Percentiles rank a stretch among this genome's conserved stretches.
These are phyloP conservation scores for Sordaria brevicollis DNA, from an alignment of 495 filamentous ascomycete genomes.

Conservation along the genomic window DNA sequence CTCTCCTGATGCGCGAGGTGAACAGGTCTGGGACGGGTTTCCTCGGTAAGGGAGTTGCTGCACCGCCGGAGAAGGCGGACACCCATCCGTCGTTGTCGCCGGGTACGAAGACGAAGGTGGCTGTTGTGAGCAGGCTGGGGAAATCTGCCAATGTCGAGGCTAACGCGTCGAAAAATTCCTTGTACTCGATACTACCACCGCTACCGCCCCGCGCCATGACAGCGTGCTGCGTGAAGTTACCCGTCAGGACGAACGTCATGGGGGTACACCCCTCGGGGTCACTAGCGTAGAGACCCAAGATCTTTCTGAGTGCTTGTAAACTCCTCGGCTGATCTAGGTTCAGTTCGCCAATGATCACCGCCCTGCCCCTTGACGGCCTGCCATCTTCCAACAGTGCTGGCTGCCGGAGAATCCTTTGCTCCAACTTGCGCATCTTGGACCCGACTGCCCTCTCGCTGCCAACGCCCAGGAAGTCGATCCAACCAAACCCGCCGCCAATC, in stretches of 20 bases:
- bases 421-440: conserved; percentile 67
- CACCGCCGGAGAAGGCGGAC: conserved; percentile 77
- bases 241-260: conserved; percentile 66
- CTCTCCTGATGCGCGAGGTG: conserved; percentile 70
- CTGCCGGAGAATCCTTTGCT: conserved; percentile 36
- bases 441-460: conserved; percentile 84
- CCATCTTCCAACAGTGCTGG: conserved; percentile 2
- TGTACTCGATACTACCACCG: conserved; percentile 78
- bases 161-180: conserved; percentile 83
- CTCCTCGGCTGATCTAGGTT: conserved; percentile 73
- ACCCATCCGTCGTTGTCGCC: conserved; percentile 94
- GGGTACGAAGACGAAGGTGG: conserved; percentile 85
- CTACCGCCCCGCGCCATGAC: conserved; percentile 59
- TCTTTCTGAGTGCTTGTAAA: conserved; percentile 63
- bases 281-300: conserved; percentile 60
- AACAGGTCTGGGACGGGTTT: conserved; percentile 74
- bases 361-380: conserved; percentile 28
- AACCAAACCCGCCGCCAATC: conserved; percentile 77
- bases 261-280: conserved; percentile 56
- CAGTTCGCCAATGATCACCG: conserved; percentile 71
- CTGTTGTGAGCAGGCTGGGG: conserved; percentile 63
- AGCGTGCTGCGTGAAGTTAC: conserved; percentile 72
- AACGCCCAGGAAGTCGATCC: conserved; percentile 90
- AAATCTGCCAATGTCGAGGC: conserved; percentile 78
- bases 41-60: conserved; percentile 62